These are phyloP conservation scores for Ascochyta lentis DNA, from an alignment of 2,329 filamentous ascomycete species.

Conservation along the genomic window DNA sequence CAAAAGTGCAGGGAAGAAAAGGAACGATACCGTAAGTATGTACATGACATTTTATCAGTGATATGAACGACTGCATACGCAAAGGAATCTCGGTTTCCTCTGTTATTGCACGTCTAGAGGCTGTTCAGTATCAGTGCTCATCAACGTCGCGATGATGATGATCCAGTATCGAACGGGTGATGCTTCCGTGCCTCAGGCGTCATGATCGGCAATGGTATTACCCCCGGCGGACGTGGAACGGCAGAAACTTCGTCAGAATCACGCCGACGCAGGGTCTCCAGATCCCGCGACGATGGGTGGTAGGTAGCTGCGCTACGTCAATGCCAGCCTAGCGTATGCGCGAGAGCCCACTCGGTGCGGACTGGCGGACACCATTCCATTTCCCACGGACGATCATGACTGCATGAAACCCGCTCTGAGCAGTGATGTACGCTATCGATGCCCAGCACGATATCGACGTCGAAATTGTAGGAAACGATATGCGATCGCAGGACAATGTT, in stretches of 20 bases:
- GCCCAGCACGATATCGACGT: constrained; percentile 21
- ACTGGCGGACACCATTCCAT: constrained; percentile 21
- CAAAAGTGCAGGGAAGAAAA: too few species aligned
- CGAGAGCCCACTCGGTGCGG: constrained; percentile 16
- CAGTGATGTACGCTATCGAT: constrained; percentile 22
- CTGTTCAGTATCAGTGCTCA: not conserved
- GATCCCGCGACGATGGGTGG: constrained; percentile 28
- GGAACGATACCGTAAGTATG: not conserved
- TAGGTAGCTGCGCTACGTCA: constrained; percentile 20
- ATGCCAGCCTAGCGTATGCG: constrained; percentile 20
- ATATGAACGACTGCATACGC: not conserved
- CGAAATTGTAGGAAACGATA: constrained; percentile 21
- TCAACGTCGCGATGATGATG: constrained; percentile 3
- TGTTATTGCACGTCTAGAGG: not conserved
- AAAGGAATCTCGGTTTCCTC: not conserved
- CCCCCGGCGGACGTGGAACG: constrained; percentile 25
- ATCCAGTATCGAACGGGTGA: constrained; percentile 13
- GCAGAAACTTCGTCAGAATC: constrained; percentile 31
- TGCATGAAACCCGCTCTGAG: constrained; percentile 22
- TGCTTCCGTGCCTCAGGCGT: constrained; percentile 35
- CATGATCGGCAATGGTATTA: constrained; percentile 35
- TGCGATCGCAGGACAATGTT: constrained; percentile 17
- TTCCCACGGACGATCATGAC: constrained; percentile 32
- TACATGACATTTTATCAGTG: not conserved
- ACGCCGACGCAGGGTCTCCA: constrained; percentile 36